phyloP scores from a whole-genome alignment of 1,284 basidiomycete genomes.

The Thecaphora thlaspeos region DNA sequence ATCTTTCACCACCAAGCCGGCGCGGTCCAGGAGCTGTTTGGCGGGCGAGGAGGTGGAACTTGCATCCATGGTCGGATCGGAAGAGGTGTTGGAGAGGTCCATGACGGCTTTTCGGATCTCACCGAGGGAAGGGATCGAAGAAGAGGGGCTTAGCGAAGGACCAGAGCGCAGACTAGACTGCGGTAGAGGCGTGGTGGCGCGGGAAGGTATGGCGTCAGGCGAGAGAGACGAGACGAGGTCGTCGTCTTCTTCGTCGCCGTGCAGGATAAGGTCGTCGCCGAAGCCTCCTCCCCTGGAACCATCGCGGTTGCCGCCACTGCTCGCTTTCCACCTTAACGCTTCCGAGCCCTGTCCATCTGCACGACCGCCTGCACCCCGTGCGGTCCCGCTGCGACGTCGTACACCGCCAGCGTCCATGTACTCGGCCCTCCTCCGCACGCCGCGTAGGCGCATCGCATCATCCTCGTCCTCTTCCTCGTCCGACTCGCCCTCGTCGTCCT shows the following conservation, averaged over 20 bases:
- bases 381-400: conserved; percentile 6
- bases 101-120: conserved; percentile 27
- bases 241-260: conserved; percentile 25
- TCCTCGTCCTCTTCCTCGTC: conserved; percentile 44
- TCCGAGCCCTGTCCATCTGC: no score
- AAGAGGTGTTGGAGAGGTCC: conserved; percentile 8
- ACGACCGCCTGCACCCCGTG: background rate
- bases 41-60: conserved; percentile 23
- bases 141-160: conserved; percentile 4
- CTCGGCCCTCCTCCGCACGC: conserved; percentile 13
- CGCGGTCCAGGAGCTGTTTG: conserved; percentile 46
- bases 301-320: background rate
- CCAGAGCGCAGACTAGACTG: no score
- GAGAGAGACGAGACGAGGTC: conserved; percentile 14
- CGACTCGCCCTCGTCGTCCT: conserved; percentile 71
- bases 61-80: conserved; percentile 8
- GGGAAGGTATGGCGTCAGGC: conserved; percentile 16
- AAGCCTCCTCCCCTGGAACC: conserved; percentile 19
- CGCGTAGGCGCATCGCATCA: conserved; percentile 22
- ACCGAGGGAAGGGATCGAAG: conserved; percentile 12
- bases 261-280: conserved; percentile 16
- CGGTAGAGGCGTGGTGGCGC: conserved; percentile 20
- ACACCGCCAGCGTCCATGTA: conserved; percentile 17
- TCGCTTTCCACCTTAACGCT: background rate
- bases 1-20: conserved; percentile 60